A percentile compares a stretch with the other conserved stretches of the same genome.
phyloP scores from a whole-genome alignment of 2,329 filamentous ascomycete genomes.

The Fusarium tuaranense region DNA sequence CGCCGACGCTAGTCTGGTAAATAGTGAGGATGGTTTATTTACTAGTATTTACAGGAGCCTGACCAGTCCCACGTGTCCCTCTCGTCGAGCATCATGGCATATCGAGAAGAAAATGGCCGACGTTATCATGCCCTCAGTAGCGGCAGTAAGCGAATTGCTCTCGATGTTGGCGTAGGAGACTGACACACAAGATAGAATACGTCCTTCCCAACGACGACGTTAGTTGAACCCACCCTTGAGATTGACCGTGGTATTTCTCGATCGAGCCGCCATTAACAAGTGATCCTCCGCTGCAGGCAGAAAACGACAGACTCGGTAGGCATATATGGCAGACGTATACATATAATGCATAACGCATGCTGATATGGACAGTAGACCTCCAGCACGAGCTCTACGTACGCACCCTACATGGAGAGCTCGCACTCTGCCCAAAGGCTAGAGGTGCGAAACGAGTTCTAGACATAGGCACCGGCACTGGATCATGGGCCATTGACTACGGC shows the following conservation, averaged over 20 bases:
- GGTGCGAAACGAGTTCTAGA: conserved; percentile 44
- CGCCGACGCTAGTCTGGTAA: background rate
- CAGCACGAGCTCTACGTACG: conserved; percentile 44
- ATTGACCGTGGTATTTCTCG: background rate
- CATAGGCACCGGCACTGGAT: conserved; percentile 49
- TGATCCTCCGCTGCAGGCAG: background rate
- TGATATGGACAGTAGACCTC: background rate
- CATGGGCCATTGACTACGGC: conserved; percentile 50
- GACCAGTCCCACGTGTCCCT: background rate
- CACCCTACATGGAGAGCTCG: conserved; percentile 39
- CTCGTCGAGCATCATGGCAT: background rate
- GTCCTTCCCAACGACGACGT: background rate
- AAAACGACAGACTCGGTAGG: background rate
- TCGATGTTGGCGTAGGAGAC: background rate
- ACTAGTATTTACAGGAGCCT: background rate
- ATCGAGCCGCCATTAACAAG: background rate
- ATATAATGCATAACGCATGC: background rate
- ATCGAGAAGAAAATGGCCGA: background rate
- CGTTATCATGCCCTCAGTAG: background rate
- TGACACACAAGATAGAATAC: background rate
- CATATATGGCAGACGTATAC: background rate
- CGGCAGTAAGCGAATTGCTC: conserved; percentile 33
- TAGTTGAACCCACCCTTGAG: background rate
- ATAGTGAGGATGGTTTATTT: background rate
- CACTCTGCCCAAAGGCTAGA: conserved; percentile 34